phyloP scores from a whole-genome alignment of 495 filamentous ascomycete genomes.

The Aspergillus incahuasiensis region DNA sequence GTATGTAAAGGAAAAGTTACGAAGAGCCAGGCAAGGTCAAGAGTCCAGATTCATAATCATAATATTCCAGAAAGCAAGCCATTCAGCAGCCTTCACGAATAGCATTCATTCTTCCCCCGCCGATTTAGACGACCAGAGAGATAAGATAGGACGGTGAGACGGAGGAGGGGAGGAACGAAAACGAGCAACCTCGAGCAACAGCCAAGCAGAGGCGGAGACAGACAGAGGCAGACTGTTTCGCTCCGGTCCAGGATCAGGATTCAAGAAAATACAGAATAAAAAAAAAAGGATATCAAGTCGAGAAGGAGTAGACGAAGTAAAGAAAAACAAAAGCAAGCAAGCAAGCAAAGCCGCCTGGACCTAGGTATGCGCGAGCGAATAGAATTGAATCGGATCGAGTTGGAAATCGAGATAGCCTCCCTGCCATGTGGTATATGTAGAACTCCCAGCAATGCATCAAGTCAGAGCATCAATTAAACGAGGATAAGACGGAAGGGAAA shows the following conservation, averaged over 20 bases:
- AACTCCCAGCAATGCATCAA: slow-evolving; percentile 39
- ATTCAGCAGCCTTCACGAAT: slow-evolving; percentile 24
- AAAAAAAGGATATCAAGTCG: slow-evolving; percentile 12
- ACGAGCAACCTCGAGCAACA: too few species aligned
- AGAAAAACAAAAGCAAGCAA: slow-evolving; percentile 2
- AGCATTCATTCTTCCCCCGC: slow-evolving; percentile 26
- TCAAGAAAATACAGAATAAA: neutral
- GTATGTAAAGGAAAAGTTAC: too few species aligned
- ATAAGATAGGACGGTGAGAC: too few species aligned
- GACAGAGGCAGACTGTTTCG: too few species aligned
- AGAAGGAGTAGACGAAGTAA: slow-evolving; percentile 10
- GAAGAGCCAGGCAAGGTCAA: too few species aligned
- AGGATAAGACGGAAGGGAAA: slow-evolving; percentile 9
- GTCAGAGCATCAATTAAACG: slow-evolving; percentile 16
- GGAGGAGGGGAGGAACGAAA: too few species aligned
- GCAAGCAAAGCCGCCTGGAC: slow-evolving; percentile 13
- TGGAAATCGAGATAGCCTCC: slow-evolving; percentile 24
- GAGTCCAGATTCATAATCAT: slow-evolving; percentile 9
- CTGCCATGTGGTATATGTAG: slow-evolving; percentile 23
- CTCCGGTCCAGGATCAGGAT: too few species aligned
- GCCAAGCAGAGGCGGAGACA: slow-evolving; percentile 5
- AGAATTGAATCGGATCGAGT: too few species aligned
- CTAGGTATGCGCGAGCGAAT: slow-evolving; percentile 7
- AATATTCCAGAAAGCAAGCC: neutral
- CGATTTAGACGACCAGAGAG: too few species aligned